Evolutionary conservation across 2,329 filamentous ascomycete genomes (phyloP), one percentile per base, ranked within the genome.

Genomic region (Beauveria rudraprayagi): DNA sequence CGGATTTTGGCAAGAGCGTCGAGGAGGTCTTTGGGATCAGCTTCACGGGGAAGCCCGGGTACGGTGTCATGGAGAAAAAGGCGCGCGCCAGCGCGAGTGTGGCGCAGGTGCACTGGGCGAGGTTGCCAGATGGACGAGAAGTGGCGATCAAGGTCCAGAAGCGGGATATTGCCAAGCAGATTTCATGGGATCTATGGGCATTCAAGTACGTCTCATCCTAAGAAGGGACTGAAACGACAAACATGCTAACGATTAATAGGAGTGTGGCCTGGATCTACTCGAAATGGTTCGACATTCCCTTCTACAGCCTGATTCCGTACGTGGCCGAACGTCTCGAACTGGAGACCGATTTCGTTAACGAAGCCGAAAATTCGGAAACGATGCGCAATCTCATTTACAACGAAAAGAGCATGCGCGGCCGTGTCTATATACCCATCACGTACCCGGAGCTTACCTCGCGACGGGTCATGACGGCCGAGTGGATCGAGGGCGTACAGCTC

Each of bases 121-220:
- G 88, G 63, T 74, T 97, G 61, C 76, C 85, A 3, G 93, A 97
- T 75, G 94, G 94, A 0, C 82, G 91, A 53, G 92, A 97, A 77
- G 90, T 97, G 24, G 94, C 94, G 2, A 84, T 99, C 71, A 99
- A 99, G 78, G 87, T 99, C 5, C 94, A 99, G 78, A 99, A 97
- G 78, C 84, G 88, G 56, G 93, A 97, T 79, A 97, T 99, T 71
- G 86, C 84, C 22, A 86, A 88, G 70, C 94, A 97, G 76, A 90
- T 97, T 43, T 86, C 87, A 5, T 96, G 92, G 92, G 94, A 99
- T 79, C 73, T 99, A 57, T 97, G 92, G 92, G 88, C 92, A 3
- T 97, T 97, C 79, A 92, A 92, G 83, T 89, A 74, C 75, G 82
- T 72, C 28, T n/a, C 3, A n/a, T 40, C 19, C 8, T 16, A 44